phyloP scores from a whole-genome alignment of 2,329 filamentous ascomycete species.

The Exserohilum turcica region DNA sequence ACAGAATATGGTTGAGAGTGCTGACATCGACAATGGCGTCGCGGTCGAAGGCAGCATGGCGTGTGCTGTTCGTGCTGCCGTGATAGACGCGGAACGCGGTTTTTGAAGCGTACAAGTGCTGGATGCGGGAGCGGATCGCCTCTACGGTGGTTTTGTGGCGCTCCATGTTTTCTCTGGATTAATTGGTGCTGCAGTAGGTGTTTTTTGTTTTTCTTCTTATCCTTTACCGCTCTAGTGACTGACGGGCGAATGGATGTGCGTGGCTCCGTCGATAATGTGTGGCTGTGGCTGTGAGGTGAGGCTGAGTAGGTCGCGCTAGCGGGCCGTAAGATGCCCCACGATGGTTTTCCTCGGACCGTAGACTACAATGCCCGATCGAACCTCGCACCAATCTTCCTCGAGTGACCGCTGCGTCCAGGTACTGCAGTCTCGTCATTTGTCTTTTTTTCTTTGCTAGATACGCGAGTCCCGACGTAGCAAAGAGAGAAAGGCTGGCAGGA shows the following conservation, averaged over 20 bases:
- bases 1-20: constrained; percentile 64
- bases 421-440: not conserved
- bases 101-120: constrained; percentile 33
- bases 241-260: too few species aligned
- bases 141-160: constrained; percentile 29
- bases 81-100: constrained; percentile 62
- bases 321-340: constrained; percentile 2
- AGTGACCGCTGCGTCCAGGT: not conserved
- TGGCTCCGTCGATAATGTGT: not conserved
- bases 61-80: constrained; percentile 77
- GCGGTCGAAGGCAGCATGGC: constrained; percentile 52
- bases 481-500: not conserved
- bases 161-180: constrained; percentile 22
- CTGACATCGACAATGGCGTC: constrained; percentile 66
- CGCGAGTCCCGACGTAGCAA: not conserved
- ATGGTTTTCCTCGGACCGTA: not conserved
- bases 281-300: constrained; percentile 11
- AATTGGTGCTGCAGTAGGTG: not conserved
- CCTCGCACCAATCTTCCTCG: not conserved
- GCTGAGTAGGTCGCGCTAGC: constrained; percentile 9
- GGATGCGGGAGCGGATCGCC: constrained; percentile 26
- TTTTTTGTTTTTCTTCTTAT: not conserved
- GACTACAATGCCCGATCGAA: not conserved
- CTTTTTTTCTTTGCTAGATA: not conserved
- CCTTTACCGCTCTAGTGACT: not conserved